Evolutionary conservation across 805 yeast species (phyloP), one percentile per base, ranked within the genome.

Genomic region (Teunomyces aglyptinius): DNA sequence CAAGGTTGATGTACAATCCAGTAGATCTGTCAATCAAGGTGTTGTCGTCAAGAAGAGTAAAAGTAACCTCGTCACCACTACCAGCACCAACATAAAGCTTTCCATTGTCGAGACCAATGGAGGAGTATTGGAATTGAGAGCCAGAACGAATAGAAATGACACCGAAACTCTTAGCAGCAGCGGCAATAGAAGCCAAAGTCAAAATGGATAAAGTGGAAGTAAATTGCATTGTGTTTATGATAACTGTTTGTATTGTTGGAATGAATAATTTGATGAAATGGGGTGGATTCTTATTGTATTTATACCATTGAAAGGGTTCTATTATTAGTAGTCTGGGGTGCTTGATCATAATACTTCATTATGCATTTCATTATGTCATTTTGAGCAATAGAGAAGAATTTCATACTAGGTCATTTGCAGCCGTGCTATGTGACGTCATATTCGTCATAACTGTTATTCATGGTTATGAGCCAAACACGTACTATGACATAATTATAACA

Each of bases 141-240:
- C 65, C 68, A 6, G 67, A 63, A 36, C 57, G 55, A 28, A 63
- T 59, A 19, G 57, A 46, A 27, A 60, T 42, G 13, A 58, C 49
- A 20, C 47, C 36, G 45, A 63, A 53, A 15, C 53, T 43, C 43
- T 50, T 53, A 8, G 57, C 60, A 16, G 67, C 63, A 18, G 56
- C 44, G 31, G 64, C 66, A 31, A 60, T 45, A 24, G 47, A 24
- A 45, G 55, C 51, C 26, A 61, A 31, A 32, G 62, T 45, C 40
- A 59, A 46, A 34, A 56, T 45, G 6, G 62, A 54, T 26, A 61
- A 46, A 32, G 59, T 47, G 19, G 49, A 45, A 18, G 52, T 38
- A 22, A 51, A 48, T 48, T 51, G 51, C 54, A 51, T 51, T 31
- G 18, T 31, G 8, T 31, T 34, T 44, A 40, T 26, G 12, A 11